Evolutionary conservation across 2,329 filamentous ascomycete species (phyloP), one percentile per base, ranked within the genome.

Genomic region (Eutypella sp.): DNA sequence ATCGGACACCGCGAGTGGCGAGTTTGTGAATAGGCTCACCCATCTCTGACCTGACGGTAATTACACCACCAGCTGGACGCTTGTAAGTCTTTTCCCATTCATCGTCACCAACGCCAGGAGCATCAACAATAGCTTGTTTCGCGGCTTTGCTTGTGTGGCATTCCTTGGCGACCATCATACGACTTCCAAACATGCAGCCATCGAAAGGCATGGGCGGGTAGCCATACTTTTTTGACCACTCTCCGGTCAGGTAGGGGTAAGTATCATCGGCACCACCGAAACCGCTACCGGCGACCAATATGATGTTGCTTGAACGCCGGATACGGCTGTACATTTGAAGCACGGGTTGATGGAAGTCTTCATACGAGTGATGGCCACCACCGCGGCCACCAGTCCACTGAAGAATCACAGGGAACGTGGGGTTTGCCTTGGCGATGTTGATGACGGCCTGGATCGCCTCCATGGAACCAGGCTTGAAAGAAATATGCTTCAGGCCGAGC

Each of bases 21-120:
- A 99, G 81, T 75, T 99, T 99, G 76, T 99, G 93, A 51, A 99
- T 99, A 5, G 93, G 95, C 75, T 99, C 93, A 39, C 93, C 95
- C 95, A 99, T 99, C 71, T 99, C 93, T 1, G 93, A 99, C 53
- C 90, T 83, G 41, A 99, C 93, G 23, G 93, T 99, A 59, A 99
- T 92, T 52, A 99, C 83, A 65, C 93, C 93, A 59, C 93, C 93
- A 47, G 91, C 87, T 22, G 90, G 78, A 16, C 88, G 89, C 72
- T 92, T 89, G 75, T 96, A 96, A 5, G 89, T 95, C 71, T 91
- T 84, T 70, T 96, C 90, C 91, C 91, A 96, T 55, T 92, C 78
- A 50, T 67, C 68, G 61, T 96, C 90, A 42, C 87, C 85, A 29
- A 96, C 75, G 64, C 91, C 91, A 49, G 84, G 80, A 4, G 91